Evolutionary conservation across 2,329 filamentous ascomycete species (phyloP).

Genomic region (Colletotrichum echinochloae): DNA sequence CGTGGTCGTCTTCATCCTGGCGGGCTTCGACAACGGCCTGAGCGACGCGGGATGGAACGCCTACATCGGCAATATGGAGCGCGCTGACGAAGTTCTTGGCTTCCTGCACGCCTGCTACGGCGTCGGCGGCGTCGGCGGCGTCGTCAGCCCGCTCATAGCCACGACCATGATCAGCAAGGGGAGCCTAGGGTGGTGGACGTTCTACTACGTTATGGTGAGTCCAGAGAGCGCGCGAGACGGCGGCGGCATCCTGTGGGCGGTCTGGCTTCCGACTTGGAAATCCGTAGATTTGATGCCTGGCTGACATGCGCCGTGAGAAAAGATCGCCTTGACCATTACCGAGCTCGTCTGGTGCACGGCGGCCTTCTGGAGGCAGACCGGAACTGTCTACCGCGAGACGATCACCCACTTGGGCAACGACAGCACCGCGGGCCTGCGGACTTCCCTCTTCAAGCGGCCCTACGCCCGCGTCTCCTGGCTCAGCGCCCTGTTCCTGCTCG

Average conservation of each 20-base stretch:
- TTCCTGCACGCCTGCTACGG: constrained; percentile 78
- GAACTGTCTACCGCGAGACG: constrained; percentile 62
- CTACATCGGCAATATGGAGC: constrained; percentile 73
- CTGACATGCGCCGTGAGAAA: constrained; percentile 35
- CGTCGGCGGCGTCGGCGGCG: constrained; percentile 67
- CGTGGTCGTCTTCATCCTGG: constrained; percentile 73
- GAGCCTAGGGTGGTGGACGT: constrained; percentile 73
- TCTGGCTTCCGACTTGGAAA: background rate
- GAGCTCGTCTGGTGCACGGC: constrained; percentile 62
- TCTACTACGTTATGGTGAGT: constrained; percentile 80
- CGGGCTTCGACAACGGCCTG: constrained; percentile 78
- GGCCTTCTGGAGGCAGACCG: constrained; percentile 71
- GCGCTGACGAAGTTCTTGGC: constrained; percentile 76
- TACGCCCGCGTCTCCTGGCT: constrained; percentile 73
- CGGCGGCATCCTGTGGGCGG: background rate
- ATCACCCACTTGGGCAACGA: constrained; percentile 43
- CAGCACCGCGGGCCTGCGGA: constrained; percentile 48
- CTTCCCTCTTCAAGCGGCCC: constrained; percentile 56
- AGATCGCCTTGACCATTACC: constrained; percentile 65
- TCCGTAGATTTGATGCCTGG: background rate
- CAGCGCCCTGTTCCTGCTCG: constrained; percentile 78
- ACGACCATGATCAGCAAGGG: constrained; percentile 76
- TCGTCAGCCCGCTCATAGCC: constrained; percentile 76
- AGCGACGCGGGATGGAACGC: constrained; percentile 68
- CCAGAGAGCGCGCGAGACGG: background rate